Percentiles rank a stretch among this genome's conserved stretches.
phyloP scores from a whole-genome alignment of 768 basidiomycete genomes.

The Sarcodon sp. region DNA sequence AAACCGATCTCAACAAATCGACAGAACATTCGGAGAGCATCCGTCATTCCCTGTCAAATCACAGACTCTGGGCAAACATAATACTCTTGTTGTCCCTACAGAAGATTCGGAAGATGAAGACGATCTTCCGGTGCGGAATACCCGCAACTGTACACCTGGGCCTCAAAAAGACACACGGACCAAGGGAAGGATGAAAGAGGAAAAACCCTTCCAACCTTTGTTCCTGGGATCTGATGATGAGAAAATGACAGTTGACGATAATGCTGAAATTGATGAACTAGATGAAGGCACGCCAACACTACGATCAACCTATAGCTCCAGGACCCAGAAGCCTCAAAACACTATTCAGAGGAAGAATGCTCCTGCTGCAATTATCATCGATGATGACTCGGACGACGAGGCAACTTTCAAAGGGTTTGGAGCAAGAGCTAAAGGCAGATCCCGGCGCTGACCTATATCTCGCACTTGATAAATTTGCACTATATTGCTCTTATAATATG shows the following conservation, averaged over 20 bases:
- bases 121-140: slow-evolving; percentile 1
- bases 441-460: too few species aligned
- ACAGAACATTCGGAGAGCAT: slow-evolving; percentile 5
- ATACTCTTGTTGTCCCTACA: slow-evolving; percentile 16
- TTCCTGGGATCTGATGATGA: slow-evolving; percentile 4
- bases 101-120: slow-evolving; percentile 29
- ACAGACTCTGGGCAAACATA: slow-evolving; percentile 10
- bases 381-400: slow-evolving; percentile 64
- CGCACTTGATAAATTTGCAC: too few species aligned
- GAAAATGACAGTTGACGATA: slow-evolving; percentile 20
- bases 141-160: neutral
- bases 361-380: slow-evolving; percentile 24
- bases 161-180: neutral
- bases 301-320: slow-evolving; percentile 14
- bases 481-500: too few species aligned
- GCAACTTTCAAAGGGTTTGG: slow-evolving; percentile 57
- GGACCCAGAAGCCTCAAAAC: slow-evolving; percentile 6
- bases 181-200: neutral
- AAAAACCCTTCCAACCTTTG: slow-evolving; percentile 1
- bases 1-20: slow-evolving; percentile 5
- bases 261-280: slow-evolving; percentile 17
- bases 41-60: slow-evolving; percentile 9
- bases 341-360: slow-evolving; percentile 17
- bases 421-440: slow-evolving; percentile 12
- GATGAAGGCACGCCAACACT: slow-evolving; percentile 9